Evolutionary conservation across 208 protist genomes (phyloP).

Genomic region (Trypanosoma lewisi): DNA sequence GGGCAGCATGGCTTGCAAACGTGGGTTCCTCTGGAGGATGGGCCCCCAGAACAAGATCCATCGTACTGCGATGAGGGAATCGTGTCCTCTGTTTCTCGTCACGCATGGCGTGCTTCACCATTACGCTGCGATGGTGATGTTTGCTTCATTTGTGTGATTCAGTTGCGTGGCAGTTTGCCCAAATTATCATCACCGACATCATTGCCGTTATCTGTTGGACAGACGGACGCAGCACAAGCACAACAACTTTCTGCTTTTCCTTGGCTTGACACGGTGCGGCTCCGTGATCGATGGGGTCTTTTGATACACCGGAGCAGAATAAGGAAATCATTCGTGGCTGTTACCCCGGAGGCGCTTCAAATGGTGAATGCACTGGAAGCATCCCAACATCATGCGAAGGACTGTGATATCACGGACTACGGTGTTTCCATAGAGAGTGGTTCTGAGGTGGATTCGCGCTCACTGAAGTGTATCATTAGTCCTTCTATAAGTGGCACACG

Average conservation of each 20-base stretch:
- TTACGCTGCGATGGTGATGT: slow-evolving; percentile 36
- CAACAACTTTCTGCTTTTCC: not conserved
- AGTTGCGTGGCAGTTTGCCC: slow-evolving; percentile 29
- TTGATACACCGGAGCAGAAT: not conserved
- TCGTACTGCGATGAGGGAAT: slow-evolving; percentile 28
- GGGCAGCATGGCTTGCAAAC: slow-evolving; percentile 38
- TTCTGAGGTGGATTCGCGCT: not conserved
- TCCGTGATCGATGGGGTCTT: slow-evolving; percentile 19
- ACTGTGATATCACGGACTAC: slow-evolving; percentile 13
- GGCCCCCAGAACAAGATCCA: slow-evolving; percentile 33
- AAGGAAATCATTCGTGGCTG: not conserved
- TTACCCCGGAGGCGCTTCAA: not conserved
- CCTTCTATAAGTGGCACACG: slow-evolving; percentile 23
- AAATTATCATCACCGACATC: not conserved
- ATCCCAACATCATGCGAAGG: not conserved
- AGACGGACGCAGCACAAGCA: not conserved
- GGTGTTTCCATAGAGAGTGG: slow-evolving; percentile 7
- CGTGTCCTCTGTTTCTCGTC: slow-evolving; percentile 32
- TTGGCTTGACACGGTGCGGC: slow-evolving; percentile 13
- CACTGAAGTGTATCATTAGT: not conserved
- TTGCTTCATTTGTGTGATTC: slow-evolving; percentile 44
- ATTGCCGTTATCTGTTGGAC: not conserved
- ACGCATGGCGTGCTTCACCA: slow-evolving; percentile 49
- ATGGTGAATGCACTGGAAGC: not conserved
- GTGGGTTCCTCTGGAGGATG: slow-evolving; percentile 64